Evolutionary conservation across 495 filamentous ascomycete genomes (phyloP).

Genomic region (Penicillium coprophilum): DNA sequence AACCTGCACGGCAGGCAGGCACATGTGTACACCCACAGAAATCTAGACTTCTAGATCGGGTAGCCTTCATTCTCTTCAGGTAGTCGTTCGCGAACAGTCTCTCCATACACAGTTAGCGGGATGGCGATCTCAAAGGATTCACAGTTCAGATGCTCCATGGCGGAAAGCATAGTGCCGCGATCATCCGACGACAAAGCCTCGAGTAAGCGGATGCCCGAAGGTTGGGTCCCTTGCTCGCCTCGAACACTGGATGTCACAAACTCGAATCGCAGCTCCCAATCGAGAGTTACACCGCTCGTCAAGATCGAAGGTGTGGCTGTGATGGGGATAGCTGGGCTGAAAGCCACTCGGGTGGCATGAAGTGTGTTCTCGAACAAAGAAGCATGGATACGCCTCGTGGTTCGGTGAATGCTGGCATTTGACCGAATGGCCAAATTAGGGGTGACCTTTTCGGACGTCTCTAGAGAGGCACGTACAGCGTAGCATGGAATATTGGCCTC

Average conservation of each 20-base stretch:
- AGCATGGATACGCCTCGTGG: slow-evolving; percentile 77
- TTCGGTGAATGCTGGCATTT: slow-evolving; percentile 76
- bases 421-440: slow-evolving; percentile 79
- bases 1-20: slow-evolving; percentile 7
- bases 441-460: slow-evolving; percentile 77
- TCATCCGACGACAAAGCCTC: slow-evolving; percentile 68
- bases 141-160: slow-evolving; percentile 71
- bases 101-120: slow-evolving; percentile 80
- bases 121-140: slow-evolving; percentile 90
- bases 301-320: slow-evolving; percentile 83
- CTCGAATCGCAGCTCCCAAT: slow-evolving; percentile 85
- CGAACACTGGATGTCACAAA: slow-evolving; percentile 68
- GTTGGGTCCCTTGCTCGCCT: slow-evolving; percentile 27
- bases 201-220: slow-evolving; percentile 45
- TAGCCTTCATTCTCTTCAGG: slow-evolving; percentile 50
- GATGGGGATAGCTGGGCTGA: slow-evolving; percentile 76
- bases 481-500: slow-evolving; percentile 73
- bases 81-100: slow-evolving; percentile 48
- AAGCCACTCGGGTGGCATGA: slow-evolving; percentile 73
- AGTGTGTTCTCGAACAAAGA: slow-evolving; percentile 76
- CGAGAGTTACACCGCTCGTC: slow-evolving; percentile 78
- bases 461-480: slow-evolving; percentile 71
- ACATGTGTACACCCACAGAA: neutral
- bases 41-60: slow-evolving; percentile 33
- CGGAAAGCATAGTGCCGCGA: slow-evolving; percentile 65